Conservation (phyloP, 1,139 yeast species). For the Taphrina deformans region DNA sequence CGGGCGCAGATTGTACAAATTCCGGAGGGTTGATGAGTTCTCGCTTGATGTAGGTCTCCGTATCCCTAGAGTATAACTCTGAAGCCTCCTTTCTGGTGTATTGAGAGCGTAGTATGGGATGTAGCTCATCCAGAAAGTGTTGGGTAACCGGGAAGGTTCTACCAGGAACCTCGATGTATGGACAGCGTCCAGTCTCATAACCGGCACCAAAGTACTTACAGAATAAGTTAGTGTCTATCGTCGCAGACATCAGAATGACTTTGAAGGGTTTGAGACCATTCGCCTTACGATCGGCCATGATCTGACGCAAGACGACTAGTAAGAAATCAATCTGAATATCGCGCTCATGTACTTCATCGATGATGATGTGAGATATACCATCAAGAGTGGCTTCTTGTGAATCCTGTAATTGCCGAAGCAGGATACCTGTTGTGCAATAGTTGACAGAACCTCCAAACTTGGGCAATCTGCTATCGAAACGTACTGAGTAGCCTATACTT, state of each 20-base stretch:
- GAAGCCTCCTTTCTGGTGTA: constrained; percentile 14
- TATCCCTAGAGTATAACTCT: constrained; percentile 21
- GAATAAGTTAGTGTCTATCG: constrained; percentile 64
- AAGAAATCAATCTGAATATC: constrained; percentile 77
- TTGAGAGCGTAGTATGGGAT: constrained; percentile 1
- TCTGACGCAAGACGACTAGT: constrained; percentile 62
- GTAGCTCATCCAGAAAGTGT: constrained; percentile 49
- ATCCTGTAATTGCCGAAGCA: constrained; percentile 61
- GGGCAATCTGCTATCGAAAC: constrained; percentile 74
- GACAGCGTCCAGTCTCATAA: constrained; percentile 46
- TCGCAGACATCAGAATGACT: constrained; percentile 77
- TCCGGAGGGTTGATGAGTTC: constrained; percentile 16
- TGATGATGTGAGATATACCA: constrained; percentile 63
- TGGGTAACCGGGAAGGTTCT: constrained; percentile 76
- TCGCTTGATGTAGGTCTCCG: constrained; percentile 17
- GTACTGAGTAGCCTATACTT: constrained; percentile 75
- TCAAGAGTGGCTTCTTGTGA: constrained; percentile 55
- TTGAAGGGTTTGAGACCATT: constrained; percentile 42
- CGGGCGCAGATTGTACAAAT: constrained; percentile 7
- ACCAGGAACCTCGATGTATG: constrained; percentile 72
- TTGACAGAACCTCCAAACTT: constrained; percentile 63
- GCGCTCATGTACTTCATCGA: constrained; percentile 85
- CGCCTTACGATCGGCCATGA: constrained; percentile 49
- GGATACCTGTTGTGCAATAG: constrained; percentile 78
- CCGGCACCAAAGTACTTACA: constrained; percentile 53